Percentiles rank a stretch among this genome's conserved stretches.
These are phyloP conservation scores for Starmerella vaccinii DNA, from an alignment of 805 yeast species.

Conservation along the genomic window DNA sequence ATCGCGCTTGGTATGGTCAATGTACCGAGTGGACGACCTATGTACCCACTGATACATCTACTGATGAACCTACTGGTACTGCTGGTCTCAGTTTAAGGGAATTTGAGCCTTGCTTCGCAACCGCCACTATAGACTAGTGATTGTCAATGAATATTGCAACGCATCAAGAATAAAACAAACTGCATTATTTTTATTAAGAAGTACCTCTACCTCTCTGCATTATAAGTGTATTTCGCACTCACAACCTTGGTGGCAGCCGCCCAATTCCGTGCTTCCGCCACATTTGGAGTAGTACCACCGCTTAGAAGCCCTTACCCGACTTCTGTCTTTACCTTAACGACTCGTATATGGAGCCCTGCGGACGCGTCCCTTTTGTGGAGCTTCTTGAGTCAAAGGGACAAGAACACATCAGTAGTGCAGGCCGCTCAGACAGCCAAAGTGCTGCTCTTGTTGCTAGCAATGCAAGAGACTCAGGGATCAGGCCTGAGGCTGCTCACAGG, in stretches of 20 bases:
- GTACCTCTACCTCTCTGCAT: no score
- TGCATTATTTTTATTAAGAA: no score
- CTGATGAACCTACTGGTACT: neutral
- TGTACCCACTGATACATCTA: slow-evolving; percentile 1
- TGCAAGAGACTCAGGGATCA: neutral
- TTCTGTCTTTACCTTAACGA: neutral
- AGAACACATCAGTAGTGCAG: neutral
- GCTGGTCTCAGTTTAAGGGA: no score
- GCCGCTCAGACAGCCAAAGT: neutral
- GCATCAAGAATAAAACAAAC: no score
- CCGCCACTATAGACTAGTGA: no score
- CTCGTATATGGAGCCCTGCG: slow-evolving; percentile 14
- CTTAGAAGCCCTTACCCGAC: slow-evolving; percentile 1
- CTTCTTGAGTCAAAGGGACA: slow-evolving; percentile 4
- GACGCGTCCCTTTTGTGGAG: slow-evolving; percentile 12
- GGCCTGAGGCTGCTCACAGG: slow-evolving; percentile 42
- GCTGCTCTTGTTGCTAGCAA: neutral
- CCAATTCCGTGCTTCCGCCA: no score
- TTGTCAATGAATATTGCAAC: no score
- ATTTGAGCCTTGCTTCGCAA: no score
- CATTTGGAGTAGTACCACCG: no score
- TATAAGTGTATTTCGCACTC: no score
- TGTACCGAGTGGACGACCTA: slow-evolving; percentile 6
- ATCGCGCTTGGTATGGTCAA: slow-evolving; percentile 8
- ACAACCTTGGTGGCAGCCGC: no score